Percentiles rank a stretch among this genome's conserved stretches.
phyloP scores from a whole-genome alignment of 306 rosid genomes.

The Phaseolus lunatus region DNA sequence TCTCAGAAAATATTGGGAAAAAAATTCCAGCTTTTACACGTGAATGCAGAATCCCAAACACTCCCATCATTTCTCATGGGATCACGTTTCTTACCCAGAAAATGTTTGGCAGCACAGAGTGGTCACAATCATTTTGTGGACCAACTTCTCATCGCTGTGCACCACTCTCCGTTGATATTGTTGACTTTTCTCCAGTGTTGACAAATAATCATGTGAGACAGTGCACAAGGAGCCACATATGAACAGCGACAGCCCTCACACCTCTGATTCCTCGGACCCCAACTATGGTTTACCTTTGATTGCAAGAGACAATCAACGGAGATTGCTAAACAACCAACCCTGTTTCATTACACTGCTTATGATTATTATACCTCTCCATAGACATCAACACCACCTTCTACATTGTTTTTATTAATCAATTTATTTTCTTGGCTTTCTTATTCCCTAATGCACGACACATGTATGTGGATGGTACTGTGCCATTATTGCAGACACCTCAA shows the following conservation, averaged over 20 bases:
- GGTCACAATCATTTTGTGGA: conserved; percentile 49
- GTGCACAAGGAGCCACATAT: background rate
- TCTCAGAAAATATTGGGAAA: background rate
- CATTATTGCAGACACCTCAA: too few species aligned
- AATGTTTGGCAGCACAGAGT: conserved; percentile 34
- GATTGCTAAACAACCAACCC: conserved; percentile 1
- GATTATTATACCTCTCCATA: too few species aligned
- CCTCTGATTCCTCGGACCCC: background rate
- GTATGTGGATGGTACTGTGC: too few species aligned
- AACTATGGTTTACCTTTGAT: background rate
- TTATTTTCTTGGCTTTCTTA: background rate
- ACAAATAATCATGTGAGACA: conserved; percentile 17
- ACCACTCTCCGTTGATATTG: conserved; percentile 15
- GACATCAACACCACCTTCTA: too few species aligned
- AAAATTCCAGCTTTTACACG: background rate
- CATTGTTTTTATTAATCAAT: too few species aligned
- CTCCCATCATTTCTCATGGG: conserved; percentile 15
- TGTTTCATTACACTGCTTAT: too few species aligned
- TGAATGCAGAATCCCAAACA: background rate
- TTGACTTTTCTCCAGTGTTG: conserved; percentile 21
- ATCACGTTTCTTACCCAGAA: background rate
- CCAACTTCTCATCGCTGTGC: conserved; percentile 13
- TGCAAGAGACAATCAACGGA: background rate
- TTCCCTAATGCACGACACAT: conserved; percentile 4
- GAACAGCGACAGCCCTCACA: background rate